phyloP scores from a whole-genome alignment of 2,329 filamentous ascomycete genomes.

The Alternaria postmessia region DNA sequence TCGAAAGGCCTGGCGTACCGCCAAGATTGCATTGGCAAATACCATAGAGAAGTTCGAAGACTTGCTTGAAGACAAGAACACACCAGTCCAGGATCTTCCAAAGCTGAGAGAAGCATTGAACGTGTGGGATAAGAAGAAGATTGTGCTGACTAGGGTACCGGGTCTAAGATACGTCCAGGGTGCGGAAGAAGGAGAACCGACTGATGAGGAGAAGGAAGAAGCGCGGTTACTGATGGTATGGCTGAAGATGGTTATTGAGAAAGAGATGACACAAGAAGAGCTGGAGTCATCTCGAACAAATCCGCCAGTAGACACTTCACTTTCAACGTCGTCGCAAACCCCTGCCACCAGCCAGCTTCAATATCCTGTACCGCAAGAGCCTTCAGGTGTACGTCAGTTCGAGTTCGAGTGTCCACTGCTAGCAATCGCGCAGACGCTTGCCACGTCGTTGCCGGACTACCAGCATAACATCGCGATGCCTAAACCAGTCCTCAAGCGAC shows the following conservation, averaged over 20 bases:
- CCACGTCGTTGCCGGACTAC: neutral
- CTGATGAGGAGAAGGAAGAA: conserved; percentile 12
- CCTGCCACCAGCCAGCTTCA: neutral
- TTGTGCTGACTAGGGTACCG: conserved; percentile 16
- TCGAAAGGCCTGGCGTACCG: conserved; percentile 9
- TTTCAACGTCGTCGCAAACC: neutral
- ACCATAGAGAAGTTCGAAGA: conserved; percentile 10
- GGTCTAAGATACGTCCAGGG: conserved; percentile 14
- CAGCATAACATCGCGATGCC: neutral
- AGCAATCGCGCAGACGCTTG: neutral
- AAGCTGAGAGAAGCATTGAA: conserved; percentile 13
- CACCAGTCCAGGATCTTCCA: conserved; percentile 5
- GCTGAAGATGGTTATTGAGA: conserved; percentile 5
- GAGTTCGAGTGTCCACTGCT: neutral
- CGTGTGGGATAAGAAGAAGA: conserved; percentile 17
- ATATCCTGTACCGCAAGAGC: neutral
- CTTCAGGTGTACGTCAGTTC: neutral
- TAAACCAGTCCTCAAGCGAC: conserved; percentile 20
- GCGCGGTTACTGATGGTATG: conserved; percentile 10
- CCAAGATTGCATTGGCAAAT: conserved; percentile 18
- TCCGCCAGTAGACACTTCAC: neutral
- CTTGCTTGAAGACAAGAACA: neutral
- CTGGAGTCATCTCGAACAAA: neutral
- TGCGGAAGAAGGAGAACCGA: conserved; percentile 13
- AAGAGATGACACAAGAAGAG: conserved; percentile 4